A percentile compares a stretch with the other conserved stretches of the same genome.
These are phyloP conservation scores for Fennellomyces sp. DNA, from an alignment of 371 early-diverging fungal genomes.

Conservation along the genomic window DNA sequence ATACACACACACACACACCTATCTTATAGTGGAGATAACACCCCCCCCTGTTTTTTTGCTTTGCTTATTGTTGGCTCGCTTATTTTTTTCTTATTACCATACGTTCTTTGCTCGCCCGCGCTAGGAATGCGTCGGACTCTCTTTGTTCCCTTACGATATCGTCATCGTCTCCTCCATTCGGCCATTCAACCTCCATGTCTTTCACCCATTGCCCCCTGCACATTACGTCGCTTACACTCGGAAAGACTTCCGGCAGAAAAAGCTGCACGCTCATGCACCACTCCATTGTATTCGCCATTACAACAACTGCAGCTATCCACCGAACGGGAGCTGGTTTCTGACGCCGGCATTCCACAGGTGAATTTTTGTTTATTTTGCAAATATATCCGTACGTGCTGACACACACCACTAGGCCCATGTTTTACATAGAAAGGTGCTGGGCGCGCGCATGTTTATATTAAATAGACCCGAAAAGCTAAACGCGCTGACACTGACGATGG, in stretches of 20 bases:
- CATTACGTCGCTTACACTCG: neutral
- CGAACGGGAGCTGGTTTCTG: neutral
- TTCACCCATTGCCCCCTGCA: neutral
- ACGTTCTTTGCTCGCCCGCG: neutral
- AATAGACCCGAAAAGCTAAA: constrained; percentile 91
- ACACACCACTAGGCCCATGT: constrained; percentile 52
- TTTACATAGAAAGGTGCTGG: constrained; percentile 56
- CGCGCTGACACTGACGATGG: constrained; percentile 89
- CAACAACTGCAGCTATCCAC: constrained; percentile 8
- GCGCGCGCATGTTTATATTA: constrained; percentile 73
- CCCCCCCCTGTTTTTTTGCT: neutral
- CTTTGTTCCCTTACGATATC: constrained; percentile 4
- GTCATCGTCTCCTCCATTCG: neutral
- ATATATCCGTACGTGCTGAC: neutral
- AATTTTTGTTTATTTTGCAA: neutral
- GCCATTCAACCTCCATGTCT: too few relatives aligned
- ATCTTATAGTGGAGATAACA: too few relatives aligned
- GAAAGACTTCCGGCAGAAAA: neutral
- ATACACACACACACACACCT: too few relatives aligned
- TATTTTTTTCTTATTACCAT: neutral
- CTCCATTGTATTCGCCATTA: neutral
- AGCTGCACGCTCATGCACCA: neutral
- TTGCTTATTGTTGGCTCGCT: too few relatives aligned
- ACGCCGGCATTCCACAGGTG: constrained; percentile 16
- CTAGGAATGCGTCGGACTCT: constrained; percentile 6